phyloP scores from a whole-genome alignment of 108 stramenopile genomes.

The Thalassiosira profunda region DNA sequence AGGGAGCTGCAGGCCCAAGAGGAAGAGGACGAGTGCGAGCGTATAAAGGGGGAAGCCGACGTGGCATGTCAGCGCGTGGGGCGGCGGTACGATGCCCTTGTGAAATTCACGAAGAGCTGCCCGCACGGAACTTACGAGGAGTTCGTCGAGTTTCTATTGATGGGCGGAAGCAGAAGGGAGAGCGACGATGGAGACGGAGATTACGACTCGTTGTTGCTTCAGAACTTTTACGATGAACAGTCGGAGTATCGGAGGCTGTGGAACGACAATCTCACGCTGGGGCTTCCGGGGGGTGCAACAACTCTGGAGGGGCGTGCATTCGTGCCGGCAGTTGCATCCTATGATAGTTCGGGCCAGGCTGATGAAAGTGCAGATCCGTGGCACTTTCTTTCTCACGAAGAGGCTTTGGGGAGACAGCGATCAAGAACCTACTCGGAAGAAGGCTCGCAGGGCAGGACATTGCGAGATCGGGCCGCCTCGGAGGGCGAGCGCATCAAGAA shows the following conservation, averaged over 20 bases:
- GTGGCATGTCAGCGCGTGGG: slow-evolving; percentile 26
- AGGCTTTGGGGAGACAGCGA: too few relatives aligned
- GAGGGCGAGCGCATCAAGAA: slow-evolving; percentile 30
- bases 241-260: slow-evolving; percentile 69
- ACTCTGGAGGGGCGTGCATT: slow-evolving; percentile 29
- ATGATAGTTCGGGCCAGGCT: not conserved
- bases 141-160: slow-evolving; percentile 58
- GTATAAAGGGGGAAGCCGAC: slow-evolving; percentile 46
- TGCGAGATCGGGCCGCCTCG: slow-evolving; percentile 2
- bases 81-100: slow-evolving; percentile 27
- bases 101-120: slow-evolving; percentile 17
- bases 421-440: not conserved
- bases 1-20: slow-evolving; percentile 9
- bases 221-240: slow-evolving; percentile 65
- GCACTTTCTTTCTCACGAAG: too few relatives aligned
- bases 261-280: slow-evolving; percentile 60
- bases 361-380: not conserved
- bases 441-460: not conserved
- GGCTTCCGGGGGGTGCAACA: slow-evolving; percentile 4
- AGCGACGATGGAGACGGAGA: slow-evolving; percentile 44
- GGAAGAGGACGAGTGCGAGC: slow-evolving; percentile 51
- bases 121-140: slow-evolving; percentile 74
- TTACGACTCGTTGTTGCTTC: slow-evolving; percentile 11
- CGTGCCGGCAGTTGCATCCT: slow-evolving; percentile 18
- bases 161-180: slow-evolving; percentile 17